Conservation (phyloP, 495 filamentous ascomycete genomes). For the Daldinia grandis region DNA sequence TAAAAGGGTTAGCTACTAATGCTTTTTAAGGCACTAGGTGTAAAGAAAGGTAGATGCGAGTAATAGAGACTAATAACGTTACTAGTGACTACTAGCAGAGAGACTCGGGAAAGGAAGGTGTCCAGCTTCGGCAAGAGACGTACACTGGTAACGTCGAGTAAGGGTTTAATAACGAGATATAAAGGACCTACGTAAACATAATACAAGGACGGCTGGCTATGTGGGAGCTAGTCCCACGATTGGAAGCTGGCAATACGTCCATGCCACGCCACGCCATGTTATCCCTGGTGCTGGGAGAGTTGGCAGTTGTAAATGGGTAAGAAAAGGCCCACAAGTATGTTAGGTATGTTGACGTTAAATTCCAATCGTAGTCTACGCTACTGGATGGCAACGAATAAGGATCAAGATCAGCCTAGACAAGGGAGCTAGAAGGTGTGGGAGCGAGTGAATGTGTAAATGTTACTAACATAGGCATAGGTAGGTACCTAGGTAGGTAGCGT, state of each 20-base stretch:
- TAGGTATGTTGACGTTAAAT: conserved; percentile 35
- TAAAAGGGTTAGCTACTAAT: conserved; percentile 6
- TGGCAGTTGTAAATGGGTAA: conserved; percentile 31
- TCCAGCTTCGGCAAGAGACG: conserved; percentile 10
- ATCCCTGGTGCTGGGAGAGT: conserved; percentile 36
- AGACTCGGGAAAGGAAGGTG: conserved; percentile 13
- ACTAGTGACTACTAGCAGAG: not conserved
- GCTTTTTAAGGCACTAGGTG: conserved; percentile 12
- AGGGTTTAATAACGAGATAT: conserved; percentile 26
- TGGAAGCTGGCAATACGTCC: conserved; percentile 33
- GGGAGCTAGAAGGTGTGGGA: conserved; percentile 28
- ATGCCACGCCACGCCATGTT: conserved; percentile 38
- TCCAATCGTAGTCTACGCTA: conserved; percentile 29
- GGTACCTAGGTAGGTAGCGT: too few relatives aligned
- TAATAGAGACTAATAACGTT: conserved; percentile 7
- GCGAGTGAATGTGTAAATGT: conserved; percentile 14
- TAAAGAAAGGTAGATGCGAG: not conserved
- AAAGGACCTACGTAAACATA: conserved; percentile 31
- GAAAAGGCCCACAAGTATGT: conserved; percentile 36
- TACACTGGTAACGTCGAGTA: conserved; percentile 26
- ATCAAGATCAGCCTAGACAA: conserved; percentile 20
- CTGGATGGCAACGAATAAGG: conserved; percentile 30
- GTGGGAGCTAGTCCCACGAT: conserved; percentile 36
- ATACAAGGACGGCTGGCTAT: conserved; percentile 21
- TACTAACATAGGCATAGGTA: conserved; percentile 15